Evolutionary conservation across 345 rosid species (phyloP).

Genomic region (Cardiospermum halicacabum): DNA sequence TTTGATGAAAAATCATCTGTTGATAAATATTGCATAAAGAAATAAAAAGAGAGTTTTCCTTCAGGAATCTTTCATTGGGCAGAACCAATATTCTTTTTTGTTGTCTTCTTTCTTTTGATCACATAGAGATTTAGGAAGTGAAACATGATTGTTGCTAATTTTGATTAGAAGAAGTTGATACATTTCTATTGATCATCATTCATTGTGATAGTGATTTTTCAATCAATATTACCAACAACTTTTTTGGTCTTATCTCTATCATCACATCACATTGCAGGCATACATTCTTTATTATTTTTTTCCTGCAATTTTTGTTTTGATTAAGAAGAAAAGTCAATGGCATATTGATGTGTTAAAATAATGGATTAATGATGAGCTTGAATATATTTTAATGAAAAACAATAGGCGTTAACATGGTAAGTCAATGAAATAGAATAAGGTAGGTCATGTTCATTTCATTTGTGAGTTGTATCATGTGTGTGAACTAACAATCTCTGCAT

Average conservation of each 20-base stretch:
- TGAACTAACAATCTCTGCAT: neutral
- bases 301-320: neutral
- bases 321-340: neutral
- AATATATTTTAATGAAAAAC: neutral
- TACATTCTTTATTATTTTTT: neutral
- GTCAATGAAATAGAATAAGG: neutral
- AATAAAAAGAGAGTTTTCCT: neutral
- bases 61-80: neutral
- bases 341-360: neutral
- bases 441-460: neutral
- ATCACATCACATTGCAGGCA: neutral
- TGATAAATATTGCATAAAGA: neutral
- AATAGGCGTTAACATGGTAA: neutral
- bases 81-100: neutral
- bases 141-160: neutral
- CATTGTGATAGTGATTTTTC: conserved; percentile 27
- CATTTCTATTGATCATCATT: neutral
- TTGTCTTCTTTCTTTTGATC: neutral
- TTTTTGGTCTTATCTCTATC: neutral
- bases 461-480: conserved; percentile 7
- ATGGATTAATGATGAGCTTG: neutral
- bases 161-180: neutral
- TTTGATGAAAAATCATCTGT: neutral
- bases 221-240: conserved; percentile 19
- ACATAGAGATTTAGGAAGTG: neutral